Evolutionary conservation across 2,329 filamentous ascomycete genomes (phyloP).

Genomic region (Beauveria sp.): DNA sequence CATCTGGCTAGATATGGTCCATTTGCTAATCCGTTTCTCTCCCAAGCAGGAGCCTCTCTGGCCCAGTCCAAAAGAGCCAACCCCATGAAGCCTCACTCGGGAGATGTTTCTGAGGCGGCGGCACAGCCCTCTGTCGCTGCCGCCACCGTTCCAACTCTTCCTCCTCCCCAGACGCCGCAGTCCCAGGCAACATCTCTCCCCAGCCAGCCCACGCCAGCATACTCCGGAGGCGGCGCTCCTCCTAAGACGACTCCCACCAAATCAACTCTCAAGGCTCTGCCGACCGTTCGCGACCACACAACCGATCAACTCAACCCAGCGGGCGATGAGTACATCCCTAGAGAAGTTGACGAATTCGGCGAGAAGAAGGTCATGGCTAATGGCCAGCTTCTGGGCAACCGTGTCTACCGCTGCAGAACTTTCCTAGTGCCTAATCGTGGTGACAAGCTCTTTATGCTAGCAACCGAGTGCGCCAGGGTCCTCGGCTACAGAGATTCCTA

Average conservation of each 20-base stretch:
- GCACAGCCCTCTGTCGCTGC: constrained; percentile 36
- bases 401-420: constrained; percentile 87
- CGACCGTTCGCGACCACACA: constrained; percentile 93
- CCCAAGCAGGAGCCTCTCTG: constrained; percentile 36
- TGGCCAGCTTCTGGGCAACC: constrained; percentile 72
- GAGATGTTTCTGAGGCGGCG: constrained; percentile 49
- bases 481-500: constrained; percentile 97
- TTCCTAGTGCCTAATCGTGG: constrained; percentile 88
- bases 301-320: constrained; percentile 87
- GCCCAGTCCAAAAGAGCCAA: constrained; percentile 26
- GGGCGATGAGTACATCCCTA: constrained; percentile 89
- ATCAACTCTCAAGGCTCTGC: constrained; percentile 82
- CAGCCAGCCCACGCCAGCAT: constrained; percentile 33
- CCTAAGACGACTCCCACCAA: constrained; percentile 77
- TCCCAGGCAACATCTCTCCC: constrained; percentile 40
- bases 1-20: background rate
- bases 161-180: constrained; percentile 49
- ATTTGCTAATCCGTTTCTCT: constrained; percentile 21
- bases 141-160: constrained; percentile 31
- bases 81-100: constrained; percentile 51
- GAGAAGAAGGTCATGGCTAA: constrained; percentile 88
- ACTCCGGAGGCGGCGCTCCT: constrained; percentile 41
- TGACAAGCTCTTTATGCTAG: constrained; percentile 96
- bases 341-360: constrained; percentile 85
- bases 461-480: constrained; percentile 91